phyloP scores from a whole-genome alignment of 345 rosid species.

The Noccaea bulbosa region DNA sequence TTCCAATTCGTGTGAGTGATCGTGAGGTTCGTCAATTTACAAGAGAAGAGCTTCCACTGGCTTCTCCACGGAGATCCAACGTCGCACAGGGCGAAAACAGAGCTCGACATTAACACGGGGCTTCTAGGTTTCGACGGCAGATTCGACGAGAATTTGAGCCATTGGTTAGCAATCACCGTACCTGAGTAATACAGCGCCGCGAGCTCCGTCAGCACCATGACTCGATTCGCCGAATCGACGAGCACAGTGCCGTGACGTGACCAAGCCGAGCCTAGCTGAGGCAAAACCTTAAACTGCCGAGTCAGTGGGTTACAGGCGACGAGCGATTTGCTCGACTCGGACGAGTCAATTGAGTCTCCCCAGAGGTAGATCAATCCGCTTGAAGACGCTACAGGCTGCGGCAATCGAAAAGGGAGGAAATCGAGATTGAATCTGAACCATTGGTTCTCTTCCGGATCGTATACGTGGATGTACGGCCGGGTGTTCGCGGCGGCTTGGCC shows the following conservation, averaged over 20 bases:
- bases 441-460: conserved; percentile 59
- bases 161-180: conserved; percentile 40
- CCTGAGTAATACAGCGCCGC: conserved; percentile 70
- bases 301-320: conserved; percentile 80
- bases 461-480: conserved; percentile 56
- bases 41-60: conserved; percentile 81
- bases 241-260: conserved; percentile 82
- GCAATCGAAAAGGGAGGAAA: conserved; percentile 76
- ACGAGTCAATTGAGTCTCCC: conserved; percentile 56
- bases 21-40: conserved; percentile 46
- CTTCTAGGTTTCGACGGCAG: conserved; percentile 87
- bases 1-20: conserved; percentile 62
- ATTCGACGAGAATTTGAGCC: conserved; percentile 82
- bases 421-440: conserved; percentile 74
- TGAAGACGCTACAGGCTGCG: conserved; percentile 76
- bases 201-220: conserved; percentile 80
- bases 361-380: conserved; percentile 72
- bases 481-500: conserved; percentile 29
- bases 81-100: conserved; percentile 76
- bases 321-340: conserved; percentile 66
- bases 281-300: conserved; percentile 67
- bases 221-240: conserved; percentile 67
- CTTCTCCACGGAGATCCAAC: conserved; percentile 92
- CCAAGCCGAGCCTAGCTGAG: conserved; percentile 94
- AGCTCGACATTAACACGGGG: conserved; percentile 65